Evolutionary conservation across 768 basidiomycete genomes (phyloP), one percentile per base, ranked within the genome.

Genomic region (Clavaria fumosa): DNA sequence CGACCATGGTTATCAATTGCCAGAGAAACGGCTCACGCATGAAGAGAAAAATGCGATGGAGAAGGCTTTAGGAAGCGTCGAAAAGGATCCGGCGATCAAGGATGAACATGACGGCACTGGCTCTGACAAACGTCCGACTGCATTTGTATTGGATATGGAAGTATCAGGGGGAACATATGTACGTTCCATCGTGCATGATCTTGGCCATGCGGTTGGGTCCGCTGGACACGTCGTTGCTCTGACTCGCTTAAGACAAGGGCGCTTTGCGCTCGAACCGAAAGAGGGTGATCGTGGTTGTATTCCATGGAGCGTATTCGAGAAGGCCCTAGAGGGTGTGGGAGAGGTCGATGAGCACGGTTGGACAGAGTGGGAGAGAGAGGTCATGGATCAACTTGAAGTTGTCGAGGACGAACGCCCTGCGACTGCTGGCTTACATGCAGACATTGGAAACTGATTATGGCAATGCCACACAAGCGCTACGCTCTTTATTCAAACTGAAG

Each of bases 111-210:
- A 66, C 37, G 34, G 18, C 4, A 26, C 40, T 10, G 43, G 43
- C 9, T 30, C 47, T 3, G 50, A 51, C 20, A 60, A 66, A 37
- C 49, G 55, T 3, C 84, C 91, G 1, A 69, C 78, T 1, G 79
- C 79, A 15, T 95, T 97, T 55, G 77, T 79, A 6, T 63, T 99
- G 44, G 72, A 70, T 39, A 93, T 99, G 90, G 80, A 67, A 44
- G 95, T 97, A 4, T 91, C 90, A 6, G 83, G 85, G 19, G 95
- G 95, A 27, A 97, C 95, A 10, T 99, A 99, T 50, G 91, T 99
- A 38, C 79, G 95, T 35, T 90, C 83, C 1, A 80, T 99, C 46
- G 80, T 91, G 30, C 89, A 97, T 53, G 95, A 99, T 54, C 66
- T 99, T 5, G 88, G 81, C 11, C 75, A 74, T 44, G 70, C 76